phyloP scores from a whole-genome alignment of 257 asterid species.

The Osmanthus fragrans region DNA sequence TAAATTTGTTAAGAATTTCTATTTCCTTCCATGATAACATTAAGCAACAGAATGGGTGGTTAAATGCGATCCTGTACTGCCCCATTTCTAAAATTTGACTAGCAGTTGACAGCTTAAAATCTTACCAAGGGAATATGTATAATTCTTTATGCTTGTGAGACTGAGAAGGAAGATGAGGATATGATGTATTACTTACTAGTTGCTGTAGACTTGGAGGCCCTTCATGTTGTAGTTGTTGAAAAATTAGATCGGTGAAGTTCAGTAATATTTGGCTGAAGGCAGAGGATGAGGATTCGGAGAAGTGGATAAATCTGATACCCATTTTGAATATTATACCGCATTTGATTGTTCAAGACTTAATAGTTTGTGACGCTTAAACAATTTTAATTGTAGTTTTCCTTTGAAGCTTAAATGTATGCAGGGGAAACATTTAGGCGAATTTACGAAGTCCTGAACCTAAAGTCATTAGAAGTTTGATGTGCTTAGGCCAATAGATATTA shows the following conservation, averaged over 20 bases:
- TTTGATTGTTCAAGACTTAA: background rate
- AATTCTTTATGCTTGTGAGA: background rate
- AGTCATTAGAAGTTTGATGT: background rate
- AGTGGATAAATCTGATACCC: background rate
- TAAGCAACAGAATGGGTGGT: slow-evolving; percentile 8
- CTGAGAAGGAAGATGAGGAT: background rate
- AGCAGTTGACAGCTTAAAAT: background rate
- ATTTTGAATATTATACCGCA: background rate
- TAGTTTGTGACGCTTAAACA: background rate
- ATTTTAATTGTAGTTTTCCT: background rate
- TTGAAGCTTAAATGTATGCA: background rate
- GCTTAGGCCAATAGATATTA: background rate
- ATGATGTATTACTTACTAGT: background rate
- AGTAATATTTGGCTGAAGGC: background rate
- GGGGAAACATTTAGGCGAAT: background rate
- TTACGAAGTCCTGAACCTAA: background rate
- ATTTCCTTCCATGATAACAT: slow-evolving; percentile 10
- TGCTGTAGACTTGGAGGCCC: background rate
- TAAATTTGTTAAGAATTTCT: background rate
- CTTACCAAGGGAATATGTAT: background rate
- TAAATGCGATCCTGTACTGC: background rate
- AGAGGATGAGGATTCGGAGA: background rate
- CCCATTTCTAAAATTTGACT: slow-evolving; percentile 1
- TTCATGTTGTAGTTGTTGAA: background rate
- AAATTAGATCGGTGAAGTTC: background rate